A percentile compares a stretch with the other conserved stretches of the same genome.
Conservation (phyloP, 2,329 filamentous ascomycete genomes). For the Diaporthe sp. region DNA sequence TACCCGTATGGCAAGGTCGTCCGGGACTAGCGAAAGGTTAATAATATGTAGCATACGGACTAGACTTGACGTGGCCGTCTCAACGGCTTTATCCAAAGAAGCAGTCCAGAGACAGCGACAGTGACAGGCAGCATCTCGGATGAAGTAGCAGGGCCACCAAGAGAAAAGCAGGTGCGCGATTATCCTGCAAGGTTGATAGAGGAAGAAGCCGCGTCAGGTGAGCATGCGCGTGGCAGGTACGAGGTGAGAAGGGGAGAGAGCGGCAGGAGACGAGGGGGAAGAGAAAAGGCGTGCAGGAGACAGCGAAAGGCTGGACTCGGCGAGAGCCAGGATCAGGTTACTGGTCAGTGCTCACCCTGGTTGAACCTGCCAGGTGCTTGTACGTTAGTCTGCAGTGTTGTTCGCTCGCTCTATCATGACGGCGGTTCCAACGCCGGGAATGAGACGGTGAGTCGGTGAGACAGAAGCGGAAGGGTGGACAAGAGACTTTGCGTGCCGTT, state of each 20-base stretch:
- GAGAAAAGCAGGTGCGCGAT: constrained; percentile 1
- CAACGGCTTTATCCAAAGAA: not conserved
- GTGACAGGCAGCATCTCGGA: not conserved
- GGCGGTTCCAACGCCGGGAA: not conserved
- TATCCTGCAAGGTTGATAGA: not conserved
- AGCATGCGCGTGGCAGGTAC: not conserved
- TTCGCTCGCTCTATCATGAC: not conserved
- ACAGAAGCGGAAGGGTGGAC: not conserved
- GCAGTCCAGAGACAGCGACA: constrained; percentile 1
- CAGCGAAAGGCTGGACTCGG: not conserved
- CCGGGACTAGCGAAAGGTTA: constrained; percentile 26
- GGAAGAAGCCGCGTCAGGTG: constrained; percentile 20
- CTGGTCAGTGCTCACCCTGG: not conserved
- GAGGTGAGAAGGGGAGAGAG: not conserved
- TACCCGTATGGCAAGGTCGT: constrained; percentile 1
- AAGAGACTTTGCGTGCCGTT: not conserved
- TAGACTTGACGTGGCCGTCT: constrained; percentile 16
- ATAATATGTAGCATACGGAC: constrained; percentile 3
- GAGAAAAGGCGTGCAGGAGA: not conserved
- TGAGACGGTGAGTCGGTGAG: not conserved
- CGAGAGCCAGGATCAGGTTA: not conserved
- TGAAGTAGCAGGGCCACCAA: not conserved
- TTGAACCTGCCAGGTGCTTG: not conserved
- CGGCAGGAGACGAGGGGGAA: not conserved
- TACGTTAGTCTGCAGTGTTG: not conserved